Evolutionary conservation across 1,139 yeast genomes (phyloP).

Genomic region (Magnusiomyces suaveolens): DNA sequence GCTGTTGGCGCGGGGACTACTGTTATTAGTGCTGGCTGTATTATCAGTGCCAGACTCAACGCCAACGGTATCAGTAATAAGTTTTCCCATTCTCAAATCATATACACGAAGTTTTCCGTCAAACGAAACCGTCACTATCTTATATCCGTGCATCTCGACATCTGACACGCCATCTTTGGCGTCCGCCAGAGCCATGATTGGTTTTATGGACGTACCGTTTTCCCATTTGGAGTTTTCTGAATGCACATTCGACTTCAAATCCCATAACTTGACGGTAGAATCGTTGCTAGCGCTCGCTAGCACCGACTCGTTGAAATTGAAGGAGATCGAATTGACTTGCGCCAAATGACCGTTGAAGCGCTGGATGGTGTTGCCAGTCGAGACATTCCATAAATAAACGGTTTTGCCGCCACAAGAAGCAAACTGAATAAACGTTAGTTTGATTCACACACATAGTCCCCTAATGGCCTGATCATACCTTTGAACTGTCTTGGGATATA

Average conservation of each 20-base stretch:
- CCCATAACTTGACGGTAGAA: constrained; percentile 33
- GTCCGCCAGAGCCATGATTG: constrained; percentile 30
- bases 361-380: constrained; percentile 22
- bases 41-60: too few relatives aligned
- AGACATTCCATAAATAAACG: constrained; percentile 31
- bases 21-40: too few relatives aligned
- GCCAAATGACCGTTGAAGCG: constrained; percentile 30
- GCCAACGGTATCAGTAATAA: constrained; percentile 26
- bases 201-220: constrained; percentile 16
- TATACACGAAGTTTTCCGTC: constrained; percentile 31
- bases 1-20: too few relatives aligned
- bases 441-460: background rate
- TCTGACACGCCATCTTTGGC: constrained; percentile 31
- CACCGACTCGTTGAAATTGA: constrained; percentile 26
- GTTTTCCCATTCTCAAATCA: constrained; percentile 29
- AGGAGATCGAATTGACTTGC: constrained; percentile 27
- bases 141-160: constrained; percentile 21
- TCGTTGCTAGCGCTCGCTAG: constrained; percentile 31
- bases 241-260: constrained; percentile 18
- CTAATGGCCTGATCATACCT: constrained; percentile 6
- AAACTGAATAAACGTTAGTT: constrained; percentile 16
- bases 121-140: constrained; percentile 31
- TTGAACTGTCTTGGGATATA: constrained; percentile 26
- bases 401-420: constrained; percentile 33
- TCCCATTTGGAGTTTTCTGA: constrained; percentile 9